Base-by-base conservation (phyloP, 2,329 filamentous ascomycete species). In the Aspergillus tubingensis region DNA sequence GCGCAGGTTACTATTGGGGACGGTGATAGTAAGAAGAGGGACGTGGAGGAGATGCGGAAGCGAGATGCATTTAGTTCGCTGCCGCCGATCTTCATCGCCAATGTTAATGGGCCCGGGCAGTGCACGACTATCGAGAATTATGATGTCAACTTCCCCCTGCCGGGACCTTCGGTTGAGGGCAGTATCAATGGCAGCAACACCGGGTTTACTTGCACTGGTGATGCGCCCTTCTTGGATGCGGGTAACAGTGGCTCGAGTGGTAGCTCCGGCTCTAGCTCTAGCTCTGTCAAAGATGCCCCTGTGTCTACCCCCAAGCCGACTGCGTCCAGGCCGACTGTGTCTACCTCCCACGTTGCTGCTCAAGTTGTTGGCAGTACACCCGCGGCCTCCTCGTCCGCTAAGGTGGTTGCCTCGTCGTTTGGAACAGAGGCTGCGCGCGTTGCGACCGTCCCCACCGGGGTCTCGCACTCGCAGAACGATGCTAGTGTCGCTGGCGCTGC, bases 31-130 rank as follows among this genome's bases (percentile, higher is more conserved):
- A 32, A 48, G 2, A 51, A 57, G 36, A 47, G 52, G 5, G 36
- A 57, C 11, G 27, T 62, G 39, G 57, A 64, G 49, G 62, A 58
- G 50, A 57, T 54, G 15, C 38, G 53, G 11, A 30, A 67, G 30
- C 30, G 59, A 49, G 59, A 50, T 36, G 57, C 57, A 36, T 56
- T 63, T 72, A 77, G 79, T 59, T 73, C 74, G 47, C 85, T 89
- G 1, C 90, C 91, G 1, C 76, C 82, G 50, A 84, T 92, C 75
- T 92, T 91, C 72, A 82, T 89, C 55, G 89, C 88, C 76, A 92
- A 92, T 73, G 76, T 91, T 54, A 73, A 73, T 50, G 83, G 85
- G 56, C 80, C 77, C 3, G 72, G 71, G 23, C 56, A 70, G 52
- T 91, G 89, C 77, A 79, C 72, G 44, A 89, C 87, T 38, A 72